Conservation (phyloP, 805 yeast species). For the Yarrowia bubula region DNA sequence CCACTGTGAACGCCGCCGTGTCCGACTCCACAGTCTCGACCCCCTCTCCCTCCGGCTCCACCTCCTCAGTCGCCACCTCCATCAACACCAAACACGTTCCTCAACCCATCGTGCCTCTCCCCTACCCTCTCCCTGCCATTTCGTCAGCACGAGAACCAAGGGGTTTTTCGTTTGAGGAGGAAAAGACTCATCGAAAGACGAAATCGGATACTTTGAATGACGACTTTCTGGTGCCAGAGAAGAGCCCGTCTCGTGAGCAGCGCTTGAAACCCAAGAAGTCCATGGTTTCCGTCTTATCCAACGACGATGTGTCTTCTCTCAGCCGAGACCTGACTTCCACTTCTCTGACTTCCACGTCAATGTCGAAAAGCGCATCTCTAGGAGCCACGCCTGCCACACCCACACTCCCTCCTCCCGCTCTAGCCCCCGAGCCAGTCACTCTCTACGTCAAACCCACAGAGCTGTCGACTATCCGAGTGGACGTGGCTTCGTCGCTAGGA, state of each 20-base stretch:
- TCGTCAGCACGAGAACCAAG: conserved; percentile 6
- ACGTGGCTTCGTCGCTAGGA: conserved; percentile 36
- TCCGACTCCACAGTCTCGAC: too few relatives aligned
- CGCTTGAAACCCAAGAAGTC: background rate
- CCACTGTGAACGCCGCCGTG: too few relatives aligned
- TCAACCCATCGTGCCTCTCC: conserved; percentile 21
- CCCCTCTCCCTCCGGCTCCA: background rate
- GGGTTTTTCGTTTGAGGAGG: background rate
- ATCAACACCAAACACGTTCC: background rate
- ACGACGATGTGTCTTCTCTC: background rate
- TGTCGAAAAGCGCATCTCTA: conserved; percentile 6
- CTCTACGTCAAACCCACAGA: conserved; percentile 35
- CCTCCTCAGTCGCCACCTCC: conserved; percentile 6
- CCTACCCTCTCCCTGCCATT: conserved; percentile 12
- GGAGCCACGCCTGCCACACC: background rate
- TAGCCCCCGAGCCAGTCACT: conserved; percentile 10
- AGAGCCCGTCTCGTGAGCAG: background rate
- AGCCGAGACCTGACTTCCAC: too few relatives aligned
- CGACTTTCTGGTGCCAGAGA: conserved; percentile 15
- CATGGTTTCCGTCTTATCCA: background rate
- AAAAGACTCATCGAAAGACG: conserved; percentile 16
- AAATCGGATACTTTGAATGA: conserved; percentile 20
- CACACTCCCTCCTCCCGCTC: background rate
- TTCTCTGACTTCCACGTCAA: background rate
- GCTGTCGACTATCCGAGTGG: conserved; percentile 33